Evolutionary conservation across 768 basidiomycete genomes (phyloP).

Genomic region (Hypholoma fasciculare): DNA sequence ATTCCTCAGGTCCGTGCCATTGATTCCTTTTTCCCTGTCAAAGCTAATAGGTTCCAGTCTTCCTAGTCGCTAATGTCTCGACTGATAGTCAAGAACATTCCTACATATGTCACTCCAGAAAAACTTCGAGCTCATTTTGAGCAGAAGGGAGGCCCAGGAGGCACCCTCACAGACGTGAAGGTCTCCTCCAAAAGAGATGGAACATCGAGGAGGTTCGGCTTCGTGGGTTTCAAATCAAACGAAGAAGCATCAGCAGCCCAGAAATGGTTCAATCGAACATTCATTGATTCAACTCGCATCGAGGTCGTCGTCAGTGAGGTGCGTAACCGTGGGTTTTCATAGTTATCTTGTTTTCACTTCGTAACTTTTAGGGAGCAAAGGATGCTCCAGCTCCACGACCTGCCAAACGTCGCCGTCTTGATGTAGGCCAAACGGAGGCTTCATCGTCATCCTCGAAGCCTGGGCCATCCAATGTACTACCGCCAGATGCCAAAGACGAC

Average conservation of each 20-base stretch:
- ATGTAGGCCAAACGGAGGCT: conserved; percentile 24
- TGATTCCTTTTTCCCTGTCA: conserved; percentile 3
- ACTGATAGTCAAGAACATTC: conserved; percentile 82
- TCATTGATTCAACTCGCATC: conserved; percentile 77
- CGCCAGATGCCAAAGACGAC: conserved; percentile 24
- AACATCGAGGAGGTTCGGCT: conserved; percentile 85
- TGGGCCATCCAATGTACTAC: neutral
- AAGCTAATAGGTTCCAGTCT: neutral
- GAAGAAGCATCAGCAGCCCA: conserved; percentile 73
- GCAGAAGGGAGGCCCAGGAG: conserved; percentile 56
- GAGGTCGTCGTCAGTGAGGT: conserved; percentile 80
- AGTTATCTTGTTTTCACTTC: conserved; percentile 4
- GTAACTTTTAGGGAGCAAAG: conserved; percentile 53
- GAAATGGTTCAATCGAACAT: conserved; percentile 85
- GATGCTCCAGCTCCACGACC: conserved; percentile 69
- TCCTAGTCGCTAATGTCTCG: conserved; percentile 63
- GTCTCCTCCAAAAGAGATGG: conserved; percentile 78
- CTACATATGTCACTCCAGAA: conserved; percentile 62
- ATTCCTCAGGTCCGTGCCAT: conserved; percentile 21
- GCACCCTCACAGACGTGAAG: conserved; percentile 84
- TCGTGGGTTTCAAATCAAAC: conserved; percentile 85
- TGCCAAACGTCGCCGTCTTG: conserved; percentile 65
- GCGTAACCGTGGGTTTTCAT: conserved; percentile 25
- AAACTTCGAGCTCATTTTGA: conserved; percentile 71
- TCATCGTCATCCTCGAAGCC: conserved; percentile 9